Conservation (phyloP, 2,329 filamentous ascomycete genomes). For the Aspergillus floridensis region DNA sequence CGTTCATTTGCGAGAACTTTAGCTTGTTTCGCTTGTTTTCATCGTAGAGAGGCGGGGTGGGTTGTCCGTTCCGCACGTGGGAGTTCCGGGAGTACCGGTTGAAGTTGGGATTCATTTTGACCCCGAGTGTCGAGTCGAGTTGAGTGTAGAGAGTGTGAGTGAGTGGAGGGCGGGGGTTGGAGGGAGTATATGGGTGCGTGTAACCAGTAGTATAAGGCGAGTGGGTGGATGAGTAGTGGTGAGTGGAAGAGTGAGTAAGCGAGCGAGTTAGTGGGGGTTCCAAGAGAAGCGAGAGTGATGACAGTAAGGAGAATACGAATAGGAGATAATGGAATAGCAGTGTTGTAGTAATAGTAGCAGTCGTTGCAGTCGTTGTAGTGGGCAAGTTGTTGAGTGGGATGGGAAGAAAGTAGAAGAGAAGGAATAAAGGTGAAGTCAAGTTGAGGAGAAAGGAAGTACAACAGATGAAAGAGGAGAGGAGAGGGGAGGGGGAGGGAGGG, state of each 20-base stretch:
- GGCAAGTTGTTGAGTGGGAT: neutral
- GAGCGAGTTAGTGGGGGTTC: neutral
- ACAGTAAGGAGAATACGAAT: neutral
- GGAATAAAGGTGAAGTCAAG: neutral
- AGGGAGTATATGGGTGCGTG: too few relatives aligned
- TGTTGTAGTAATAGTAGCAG: too few relatives aligned
- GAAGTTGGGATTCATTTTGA: slow-evolving; percentile 26
- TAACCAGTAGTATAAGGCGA: too few relatives aligned
- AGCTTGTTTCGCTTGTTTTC: slow-evolving; percentile 15
- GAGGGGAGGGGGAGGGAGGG: slow-evolving; percentile 1
- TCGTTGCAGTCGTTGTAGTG: too few relatives aligned
- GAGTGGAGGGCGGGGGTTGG: neutral
- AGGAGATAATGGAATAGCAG: neutral
- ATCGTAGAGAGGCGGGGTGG: slow-evolving; percentile 36
- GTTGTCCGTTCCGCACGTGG: slow-evolving; percentile 40
- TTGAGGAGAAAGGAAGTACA: neutral
- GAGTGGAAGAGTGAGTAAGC: neutral
- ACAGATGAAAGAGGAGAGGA: neutral
- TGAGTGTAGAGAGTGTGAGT: neutral
- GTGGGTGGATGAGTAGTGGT: neutral
- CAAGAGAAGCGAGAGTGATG: neutral
- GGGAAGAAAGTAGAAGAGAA: neutral
- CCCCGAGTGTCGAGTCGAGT: slow-evolving; percentile 13
- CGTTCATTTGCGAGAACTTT: slow-evolving; percentile 7
- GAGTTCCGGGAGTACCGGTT: slow-evolving; percentile 34